Conservation (phyloP, 345 rosid genomes). For the Citrus trifoliata region DNA sequence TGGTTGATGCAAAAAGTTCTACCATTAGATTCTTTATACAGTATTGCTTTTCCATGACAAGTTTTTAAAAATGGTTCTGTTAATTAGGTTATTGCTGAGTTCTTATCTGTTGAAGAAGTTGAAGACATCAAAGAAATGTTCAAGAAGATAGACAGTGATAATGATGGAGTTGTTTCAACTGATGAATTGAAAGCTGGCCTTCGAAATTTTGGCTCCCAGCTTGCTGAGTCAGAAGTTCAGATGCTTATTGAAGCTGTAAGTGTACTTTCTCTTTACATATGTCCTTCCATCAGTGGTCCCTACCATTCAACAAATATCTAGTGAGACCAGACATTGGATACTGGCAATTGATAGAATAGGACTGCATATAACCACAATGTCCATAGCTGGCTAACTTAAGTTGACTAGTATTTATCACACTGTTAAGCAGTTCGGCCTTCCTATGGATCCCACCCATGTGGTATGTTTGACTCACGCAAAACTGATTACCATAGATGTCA, state of each 20-base stretch:
- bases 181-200: constrained; percentile 94
- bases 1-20: constrained; percentile 27
- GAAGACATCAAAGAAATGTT: constrained; percentile 94
- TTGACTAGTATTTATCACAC: neutral
- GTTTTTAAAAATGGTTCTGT: constrained; percentile 2
- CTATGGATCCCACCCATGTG: constrained; percentile 12
- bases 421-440: neutral
- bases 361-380: neutral
- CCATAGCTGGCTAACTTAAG: neutral
- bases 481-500: neutral
- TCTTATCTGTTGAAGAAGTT: constrained; percentile 84
- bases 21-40: neutral
- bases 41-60: neutral
- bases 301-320: constrained; percentile 6
- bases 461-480: neutral
- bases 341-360: neutral
- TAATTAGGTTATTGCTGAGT: constrained; percentile 88
- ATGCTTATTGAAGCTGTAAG: constrained; percentile 97
- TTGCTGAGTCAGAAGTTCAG: constrained; percentile 92
- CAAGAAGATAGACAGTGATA: constrained; percentile 89
- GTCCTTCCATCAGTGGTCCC: neutral
- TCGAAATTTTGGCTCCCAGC: constrained; percentile 68
- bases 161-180: constrained; percentile 81
- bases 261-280: constrained; percentile 16
- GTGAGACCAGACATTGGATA: neutral